A percentile compares a stretch with the other conserved stretches of the same genome.
Conservation (phyloP, 1,284 basidiomycete genomes). For the Ustilago sp. region DNA sequence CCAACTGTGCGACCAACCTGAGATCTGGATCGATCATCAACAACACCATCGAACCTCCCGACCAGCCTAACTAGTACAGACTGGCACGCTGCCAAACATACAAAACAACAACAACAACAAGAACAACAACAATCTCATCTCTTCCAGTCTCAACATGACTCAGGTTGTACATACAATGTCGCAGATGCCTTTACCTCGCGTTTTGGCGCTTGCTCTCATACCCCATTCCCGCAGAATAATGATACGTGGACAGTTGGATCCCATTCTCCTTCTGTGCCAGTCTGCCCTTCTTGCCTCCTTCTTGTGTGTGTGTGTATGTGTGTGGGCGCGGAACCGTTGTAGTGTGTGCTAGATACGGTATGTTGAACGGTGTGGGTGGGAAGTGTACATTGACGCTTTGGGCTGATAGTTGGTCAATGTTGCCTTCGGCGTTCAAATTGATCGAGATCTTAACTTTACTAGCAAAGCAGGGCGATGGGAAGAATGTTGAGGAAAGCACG, state of each 20-base stretch:
- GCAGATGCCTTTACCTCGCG: neutral
- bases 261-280: neutral
- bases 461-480: neutral
- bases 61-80: neutral
- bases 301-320: neutral
- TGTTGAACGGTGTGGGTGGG: too few species aligned
- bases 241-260: neutral
- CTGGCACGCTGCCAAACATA: neutral
- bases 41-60: neutral
- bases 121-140: neutral
- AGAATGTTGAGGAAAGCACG: neutral
- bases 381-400: too few species aligned
- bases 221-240: neutral
- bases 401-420: too few species aligned
- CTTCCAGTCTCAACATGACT: neutral
- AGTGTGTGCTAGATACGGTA: too few species aligned
- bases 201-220: neutral
- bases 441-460: neutral
- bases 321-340: too few species aligned
- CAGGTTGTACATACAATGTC: neutral
- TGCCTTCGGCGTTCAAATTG: slow-evolving; percentile 7
- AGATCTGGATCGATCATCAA: too few species aligned
- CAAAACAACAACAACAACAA: neutral
- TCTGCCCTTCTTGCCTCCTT: neutral
- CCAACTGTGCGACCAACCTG: neutral